A percentile compares a stretch with the other conserved stretches of the same genome.
phyloP scores from a whole-genome alignment of 306 rosid genomes.

The Pyrus bretschneideri region DNA sequence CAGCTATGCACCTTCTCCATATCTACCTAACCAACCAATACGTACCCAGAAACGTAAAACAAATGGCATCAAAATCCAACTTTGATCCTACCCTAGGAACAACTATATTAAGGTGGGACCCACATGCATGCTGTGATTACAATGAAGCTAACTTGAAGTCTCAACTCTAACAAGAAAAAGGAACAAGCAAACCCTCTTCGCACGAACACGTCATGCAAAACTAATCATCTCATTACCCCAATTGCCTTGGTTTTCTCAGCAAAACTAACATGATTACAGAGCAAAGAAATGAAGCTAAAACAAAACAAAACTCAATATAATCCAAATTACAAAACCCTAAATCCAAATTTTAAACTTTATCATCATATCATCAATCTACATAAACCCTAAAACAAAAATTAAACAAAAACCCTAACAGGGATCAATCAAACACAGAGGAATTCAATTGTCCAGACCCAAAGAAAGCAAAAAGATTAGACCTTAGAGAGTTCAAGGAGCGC shows the following conservation, averaged over 20 bases:
- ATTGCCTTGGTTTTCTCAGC: background rate
- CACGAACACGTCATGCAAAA: background rate
- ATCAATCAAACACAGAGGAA: background rate
- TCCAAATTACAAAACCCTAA: background rate
- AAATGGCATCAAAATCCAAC: background rate
- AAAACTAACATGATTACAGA: background rate
- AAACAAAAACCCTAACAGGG: slow-evolving; percentile 5
- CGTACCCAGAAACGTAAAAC: background rate
- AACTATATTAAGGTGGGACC: background rate
- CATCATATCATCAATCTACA: background rate
- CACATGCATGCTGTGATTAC: background rate
- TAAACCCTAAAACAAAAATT: background rate
- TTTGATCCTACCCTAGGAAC: background rate
- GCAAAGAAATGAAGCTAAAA: background rate
- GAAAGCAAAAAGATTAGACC: slow-evolving; percentile 15
- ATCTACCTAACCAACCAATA: background rate
- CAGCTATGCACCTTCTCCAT: background rate
- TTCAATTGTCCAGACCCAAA: background rate
- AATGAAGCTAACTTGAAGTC: background rate
- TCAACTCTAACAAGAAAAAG: background rate
- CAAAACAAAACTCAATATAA: background rate
- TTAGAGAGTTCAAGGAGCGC: slow-evolving; percentile 51
- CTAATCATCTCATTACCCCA: background rate
- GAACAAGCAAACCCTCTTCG: background rate
- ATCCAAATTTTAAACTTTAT: background rate